Conservation (phyloP, 2,329 filamentous ascomycete species). For the Verruconis gallopava region DNA sequence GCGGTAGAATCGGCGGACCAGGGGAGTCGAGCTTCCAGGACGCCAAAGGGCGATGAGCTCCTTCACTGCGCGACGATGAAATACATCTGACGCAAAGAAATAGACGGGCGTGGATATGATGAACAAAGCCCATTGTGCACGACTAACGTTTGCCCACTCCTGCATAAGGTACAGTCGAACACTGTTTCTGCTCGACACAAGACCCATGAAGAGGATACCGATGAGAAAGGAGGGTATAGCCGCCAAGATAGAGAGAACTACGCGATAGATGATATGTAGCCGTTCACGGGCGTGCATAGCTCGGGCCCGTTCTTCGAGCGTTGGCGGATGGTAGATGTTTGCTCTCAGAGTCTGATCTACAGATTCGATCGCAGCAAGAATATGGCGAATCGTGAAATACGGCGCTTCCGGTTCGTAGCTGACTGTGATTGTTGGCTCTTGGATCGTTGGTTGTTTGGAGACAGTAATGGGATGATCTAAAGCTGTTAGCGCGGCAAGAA, state of each 20-base stretch:
- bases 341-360: conserved; percentile 54
- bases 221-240: conserved; percentile 77
- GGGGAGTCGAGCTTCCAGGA: conserved; percentile 55
- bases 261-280: conserved; percentile 53
- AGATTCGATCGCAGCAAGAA: conserved; percentile 53
- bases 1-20: conserved; percentile 68
- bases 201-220: conserved; percentile 82
- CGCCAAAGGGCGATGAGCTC: conserved; percentile 71
- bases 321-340: conserved; percentile 65
- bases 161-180: conserved; percentile 55
- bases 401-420: conserved; percentile 58
- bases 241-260: conserved; percentile 53
- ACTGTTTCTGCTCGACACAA: conserved; percentile 48
- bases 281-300: conserved; percentile 60
- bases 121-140: conserved; percentile 67
- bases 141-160: conserved; percentile 51
- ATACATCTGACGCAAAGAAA: conserved; percentile 73
- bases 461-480: conserved; percentile 39
- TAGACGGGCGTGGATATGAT: conserved; percentile 76
- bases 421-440: conserved; percentile 56
- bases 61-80: conserved; percentile 66
- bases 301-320: conserved; percentile 68
- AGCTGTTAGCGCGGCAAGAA: conserved; percentile 38
- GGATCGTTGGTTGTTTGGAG: conserved; percentile 45
- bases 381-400: conserved; percentile 59